phyloP scores from a whole-genome alignment of 108 stramenopile genomes.

The Fistulifera pelliculosa region DNA sequence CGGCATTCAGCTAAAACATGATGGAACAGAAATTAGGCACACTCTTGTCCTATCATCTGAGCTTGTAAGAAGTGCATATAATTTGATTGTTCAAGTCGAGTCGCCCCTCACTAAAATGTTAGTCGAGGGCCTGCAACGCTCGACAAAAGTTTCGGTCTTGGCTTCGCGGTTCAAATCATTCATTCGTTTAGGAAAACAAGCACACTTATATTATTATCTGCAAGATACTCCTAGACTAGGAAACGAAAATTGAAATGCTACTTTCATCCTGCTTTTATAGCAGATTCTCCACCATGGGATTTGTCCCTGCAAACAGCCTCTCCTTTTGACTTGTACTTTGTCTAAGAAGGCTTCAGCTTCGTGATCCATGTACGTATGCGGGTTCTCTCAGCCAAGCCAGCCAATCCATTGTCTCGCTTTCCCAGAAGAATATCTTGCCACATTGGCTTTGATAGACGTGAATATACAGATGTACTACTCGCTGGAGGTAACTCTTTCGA shows the following conservation, averaged over 20 bases:
- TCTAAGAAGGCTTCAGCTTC: constrained; percentile 64
- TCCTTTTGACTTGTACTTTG: constrained; percentile 51
- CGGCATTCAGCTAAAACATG: too few species aligned
- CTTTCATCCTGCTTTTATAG: too few species aligned
- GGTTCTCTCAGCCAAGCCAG: constrained; percentile 52
- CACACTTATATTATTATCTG: too few species aligned
- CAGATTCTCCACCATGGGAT: constrained; percentile 68
- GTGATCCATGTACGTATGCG: constrained; percentile 55
- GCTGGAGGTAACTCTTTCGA: constrained; percentile 15
- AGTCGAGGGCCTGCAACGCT: constrained; percentile 7
- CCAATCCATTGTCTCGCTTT: constrained; percentile 24
- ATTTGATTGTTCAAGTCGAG: constrained; percentile 11
- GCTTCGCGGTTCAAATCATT: too few species aligned
- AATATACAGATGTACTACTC: constrained; percentile 8
- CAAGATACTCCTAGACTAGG: too few species aligned
- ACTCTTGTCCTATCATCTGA: too few species aligned
- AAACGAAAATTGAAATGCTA: background rate
- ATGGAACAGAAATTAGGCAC: too few species aligned
- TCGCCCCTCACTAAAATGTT: constrained; percentile 10
- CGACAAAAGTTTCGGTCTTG: background rate
- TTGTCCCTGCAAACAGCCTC: constrained; percentile 51
- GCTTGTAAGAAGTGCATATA: constrained; percentile 4
- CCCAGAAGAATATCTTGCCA: constrained; percentile 50
- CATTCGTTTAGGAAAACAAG: too few species aligned
- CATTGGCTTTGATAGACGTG: constrained; percentile 14